These are phyloP conservation scores for Erodium moschatum DNA, from an alignment of 441 rosid species.

Conservation along the genomic window DNA sequence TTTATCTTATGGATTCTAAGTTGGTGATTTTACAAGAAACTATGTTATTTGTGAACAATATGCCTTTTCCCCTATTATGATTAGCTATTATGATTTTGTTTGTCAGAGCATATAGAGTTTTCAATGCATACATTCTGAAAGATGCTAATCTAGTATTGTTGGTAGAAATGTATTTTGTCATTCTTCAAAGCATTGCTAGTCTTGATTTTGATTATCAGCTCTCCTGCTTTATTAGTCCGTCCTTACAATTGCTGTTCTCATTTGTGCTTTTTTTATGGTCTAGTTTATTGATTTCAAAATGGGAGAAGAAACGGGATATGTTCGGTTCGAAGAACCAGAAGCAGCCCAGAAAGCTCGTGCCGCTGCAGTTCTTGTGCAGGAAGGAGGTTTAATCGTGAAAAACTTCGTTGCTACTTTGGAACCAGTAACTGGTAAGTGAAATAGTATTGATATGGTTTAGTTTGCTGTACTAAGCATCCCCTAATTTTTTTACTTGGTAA, in stretches of 20 bases:
- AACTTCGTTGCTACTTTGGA: conserved; percentile 64
- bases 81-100: not conserved
- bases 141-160: not conserved
- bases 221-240: not conserved
- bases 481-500: too few relatives aligned
- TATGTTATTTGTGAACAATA: too few relatives aligned
- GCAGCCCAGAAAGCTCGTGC: conserved; percentile 90
- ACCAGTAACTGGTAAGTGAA: conserved; percentile 61
- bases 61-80: not conserved
- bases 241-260: conserved; percentile 8
- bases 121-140: not conserved
- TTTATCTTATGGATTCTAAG: not conserved
- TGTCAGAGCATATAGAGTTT: not conserved
- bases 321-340: conserved; percentile 79
- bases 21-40: not conserved
- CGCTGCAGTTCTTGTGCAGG: conserved; percentile 75
- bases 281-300: conserved; percentile 82
- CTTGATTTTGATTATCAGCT: not conserved
- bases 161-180: not conserved
- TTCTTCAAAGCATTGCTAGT: not conserved
- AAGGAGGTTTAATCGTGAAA: conserved; percentile 73
- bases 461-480: not conserved
- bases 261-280: conserved; percentile 14
- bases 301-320: conserved; percentile 68
- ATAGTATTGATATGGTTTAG: not conserved